Conservation (phyloP, 2,329 filamentous ascomycete genomes). For the Colletotrichum noveboracense region DNA sequence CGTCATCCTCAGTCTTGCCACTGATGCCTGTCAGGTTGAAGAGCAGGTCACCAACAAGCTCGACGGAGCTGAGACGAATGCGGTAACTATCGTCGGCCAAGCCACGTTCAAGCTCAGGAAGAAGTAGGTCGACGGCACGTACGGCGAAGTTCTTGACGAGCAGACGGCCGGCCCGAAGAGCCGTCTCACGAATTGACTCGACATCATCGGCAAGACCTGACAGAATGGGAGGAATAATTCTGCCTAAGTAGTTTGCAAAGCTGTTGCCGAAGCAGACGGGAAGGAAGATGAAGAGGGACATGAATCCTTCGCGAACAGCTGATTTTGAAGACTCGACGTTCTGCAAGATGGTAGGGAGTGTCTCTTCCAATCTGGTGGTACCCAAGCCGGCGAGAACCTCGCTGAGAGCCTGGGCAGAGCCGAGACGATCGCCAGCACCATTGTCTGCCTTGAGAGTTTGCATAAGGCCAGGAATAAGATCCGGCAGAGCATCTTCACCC, state of each 20-base stretch:
- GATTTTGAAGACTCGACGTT: conserved; percentile 93
- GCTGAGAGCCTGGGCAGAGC: conserved; percentile 93
- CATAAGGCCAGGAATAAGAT: conserved; percentile 98
- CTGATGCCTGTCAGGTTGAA: conserved; percentile 98
- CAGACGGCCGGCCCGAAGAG: conserved; percentile 88
- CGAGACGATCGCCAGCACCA: conserved; percentile 92
- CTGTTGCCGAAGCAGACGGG: conserved; percentile 99
- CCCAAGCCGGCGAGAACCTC: conserved; percentile 96
- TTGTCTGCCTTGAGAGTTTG: conserved; percentile 96
- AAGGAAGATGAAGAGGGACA: conserved; percentile 99
- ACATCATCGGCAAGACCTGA: conserved; percentile 94
- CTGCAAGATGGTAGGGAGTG: conserved; percentile 91
- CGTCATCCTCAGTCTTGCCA: conserved; percentile 75
- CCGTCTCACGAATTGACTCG: conserved; percentile 96
- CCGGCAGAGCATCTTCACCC: conserved; percentile 93
- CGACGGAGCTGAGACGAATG: conserved; percentile 97
- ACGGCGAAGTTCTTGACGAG: conserved; percentile 98
- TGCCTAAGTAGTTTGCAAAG: conserved; percentile 93
- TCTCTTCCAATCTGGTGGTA: conserved; percentile 91
- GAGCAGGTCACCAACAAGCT: conserved; percentile 92
- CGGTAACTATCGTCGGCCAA: conserved; percentile 97
- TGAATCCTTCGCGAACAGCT: conserved; percentile 95
- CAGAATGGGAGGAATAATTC: conserved; percentile 94
- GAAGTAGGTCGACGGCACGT: conserved; percentile 88
- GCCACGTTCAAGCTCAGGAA: conserved; percentile 94